Evolutionary conservation across 495 filamentous ascomycete genomes (phyloP).

Genomic region (Annulohypoxylon stygium): DNA sequence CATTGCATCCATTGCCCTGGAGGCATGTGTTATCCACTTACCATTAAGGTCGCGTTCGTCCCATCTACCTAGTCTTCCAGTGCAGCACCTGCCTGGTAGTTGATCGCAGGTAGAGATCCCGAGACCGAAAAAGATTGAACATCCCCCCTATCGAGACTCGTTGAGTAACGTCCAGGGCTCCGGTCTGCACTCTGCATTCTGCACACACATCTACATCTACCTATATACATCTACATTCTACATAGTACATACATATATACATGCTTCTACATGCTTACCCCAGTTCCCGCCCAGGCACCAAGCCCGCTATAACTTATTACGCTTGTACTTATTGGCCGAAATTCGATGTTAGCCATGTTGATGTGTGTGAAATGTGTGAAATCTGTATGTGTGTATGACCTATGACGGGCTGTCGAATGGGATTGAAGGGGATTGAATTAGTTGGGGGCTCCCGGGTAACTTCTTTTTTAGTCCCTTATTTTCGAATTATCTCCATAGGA

Average conservation of each 20-base stretch:
- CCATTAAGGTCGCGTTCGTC: slow-evolving; percentile 1
- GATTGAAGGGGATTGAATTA: neutral
- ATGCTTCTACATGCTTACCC: slow-evolving; percentile 28
- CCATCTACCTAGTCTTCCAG: no score
- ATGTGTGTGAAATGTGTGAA: neutral
- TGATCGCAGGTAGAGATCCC: slow-evolving; percentile 21
- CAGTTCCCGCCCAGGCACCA: slow-evolving; percentile 31
- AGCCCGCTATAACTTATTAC: slow-evolving; percentile 18
- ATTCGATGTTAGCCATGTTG: slow-evolving; percentile 1
- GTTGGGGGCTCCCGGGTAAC: neutral
- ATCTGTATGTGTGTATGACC: slow-evolving; percentile 12
- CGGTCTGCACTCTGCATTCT: no score
- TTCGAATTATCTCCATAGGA: slow-evolving; percentile 3
- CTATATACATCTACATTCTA: neutral
- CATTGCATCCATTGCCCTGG: neutral
- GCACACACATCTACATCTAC: neutral
- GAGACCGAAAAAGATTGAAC: slow-evolving; percentile 17
- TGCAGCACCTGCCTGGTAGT: no score
- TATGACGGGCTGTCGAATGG: slow-evolving; percentile 1
- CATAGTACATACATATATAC: neutral
- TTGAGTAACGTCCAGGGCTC: slow-evolving; percentile 9
- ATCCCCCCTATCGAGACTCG: slow-evolving; percentile 32
- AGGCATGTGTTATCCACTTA: neutral
- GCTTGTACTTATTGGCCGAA: slow-evolving; percentile 18
- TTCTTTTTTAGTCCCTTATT: neutral